These are phyloP conservation scores for Pleurotus citrinopileatus DNA, from an alignment of 768 basidiomycete species.

Conservation along the genomic window DNA sequence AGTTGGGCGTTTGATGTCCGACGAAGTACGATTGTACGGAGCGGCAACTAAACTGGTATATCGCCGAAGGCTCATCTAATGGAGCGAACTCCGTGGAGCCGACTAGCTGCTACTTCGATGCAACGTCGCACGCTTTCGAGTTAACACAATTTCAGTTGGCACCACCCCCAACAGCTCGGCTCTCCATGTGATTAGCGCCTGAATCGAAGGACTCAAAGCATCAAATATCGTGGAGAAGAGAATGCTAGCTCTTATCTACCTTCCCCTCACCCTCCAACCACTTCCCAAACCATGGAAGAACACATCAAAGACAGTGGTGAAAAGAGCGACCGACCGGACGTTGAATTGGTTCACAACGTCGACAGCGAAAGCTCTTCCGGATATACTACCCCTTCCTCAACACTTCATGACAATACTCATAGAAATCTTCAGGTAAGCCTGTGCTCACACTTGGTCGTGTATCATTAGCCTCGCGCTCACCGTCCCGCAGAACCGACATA, in stretches of 20 bases:
- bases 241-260: neutral
- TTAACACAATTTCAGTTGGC: too few species aligned
- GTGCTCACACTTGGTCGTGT: too few species aligned
- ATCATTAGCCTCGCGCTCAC: too few species aligned
- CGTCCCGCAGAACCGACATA: conserved; percentile 39
- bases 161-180: too few species aligned
- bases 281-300: neutral
- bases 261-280: neutral
- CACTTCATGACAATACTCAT: conserved; percentile 30
- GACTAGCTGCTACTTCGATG: too few species aligned
- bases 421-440: conserved; percentile 34
- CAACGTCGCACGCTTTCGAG: too few species aligned
- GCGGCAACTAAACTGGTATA: too few species aligned
- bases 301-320: neutral
- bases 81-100: too few species aligned
- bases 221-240: too few species aligned
- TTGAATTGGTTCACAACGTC: neutral
- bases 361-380: neutral
- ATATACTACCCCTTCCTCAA: conserved; percentile 4
- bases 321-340: neutral
- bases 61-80: too few species aligned
- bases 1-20: too few species aligned
- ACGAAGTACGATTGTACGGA: too few species aligned
- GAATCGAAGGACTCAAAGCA: neutral
- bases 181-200: neutral